Conservation (phyloP, 805 yeast genomes). For the Priceomyces carsonii region DNA sequence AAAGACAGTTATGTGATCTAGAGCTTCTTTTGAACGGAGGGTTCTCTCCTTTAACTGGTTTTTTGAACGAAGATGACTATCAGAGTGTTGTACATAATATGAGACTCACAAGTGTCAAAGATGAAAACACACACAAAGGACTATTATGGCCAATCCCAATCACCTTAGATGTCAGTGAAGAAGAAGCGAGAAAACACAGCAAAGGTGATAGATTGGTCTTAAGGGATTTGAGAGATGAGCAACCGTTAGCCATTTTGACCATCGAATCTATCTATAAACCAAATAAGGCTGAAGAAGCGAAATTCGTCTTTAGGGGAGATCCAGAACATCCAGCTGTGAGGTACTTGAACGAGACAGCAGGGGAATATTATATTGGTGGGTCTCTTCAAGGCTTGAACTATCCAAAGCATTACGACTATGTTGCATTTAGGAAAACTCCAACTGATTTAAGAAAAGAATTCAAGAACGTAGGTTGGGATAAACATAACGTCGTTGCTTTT, state of each 20-base stretch:
- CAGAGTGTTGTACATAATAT: slow-evolving; percentile 64
- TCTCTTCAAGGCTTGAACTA: slow-evolving; percentile 76
- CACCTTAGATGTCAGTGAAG: slow-evolving; percentile 71
- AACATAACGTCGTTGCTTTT: slow-evolving; percentile 81
- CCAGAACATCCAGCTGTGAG: slow-evolving; percentile 93
- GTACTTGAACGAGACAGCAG: slow-evolving; percentile 71
- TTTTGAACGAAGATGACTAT: slow-evolving; percentile 67
- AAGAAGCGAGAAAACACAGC: slow-evolving; percentile 41
- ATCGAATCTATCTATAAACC: slow-evolving; percentile 80
- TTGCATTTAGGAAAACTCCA: slow-evolving; percentile 85
- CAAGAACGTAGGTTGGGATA: slow-evolving; percentile 75
- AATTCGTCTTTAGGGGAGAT: slow-evolving; percentile 90
- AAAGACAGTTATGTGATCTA: slow-evolving; percentile 89
- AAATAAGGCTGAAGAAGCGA: slow-evolving; percentile 76
- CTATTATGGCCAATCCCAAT: slow-evolving; percentile 91
- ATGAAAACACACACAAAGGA: slow-evolving; percentile 48
- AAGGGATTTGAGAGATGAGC: slow-evolving; percentile 79
- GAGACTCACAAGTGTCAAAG: slow-evolving; percentile 57
- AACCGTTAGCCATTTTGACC: slow-evolving; percentile 78
- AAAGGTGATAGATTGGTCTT: slow-evolving; percentile 68
- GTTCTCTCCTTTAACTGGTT: slow-evolving; percentile 79
- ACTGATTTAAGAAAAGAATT: slow-evolving; percentile 87
- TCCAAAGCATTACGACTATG: slow-evolving; percentile 89
- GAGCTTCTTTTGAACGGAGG: slow-evolving; percentile 94
- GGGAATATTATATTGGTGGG: slow-evolving; percentile 89